These are phyloP conservation scores for Russula compacta DNA, from an alignment of 768 basidiomycete species.

Conservation along the genomic window DNA sequence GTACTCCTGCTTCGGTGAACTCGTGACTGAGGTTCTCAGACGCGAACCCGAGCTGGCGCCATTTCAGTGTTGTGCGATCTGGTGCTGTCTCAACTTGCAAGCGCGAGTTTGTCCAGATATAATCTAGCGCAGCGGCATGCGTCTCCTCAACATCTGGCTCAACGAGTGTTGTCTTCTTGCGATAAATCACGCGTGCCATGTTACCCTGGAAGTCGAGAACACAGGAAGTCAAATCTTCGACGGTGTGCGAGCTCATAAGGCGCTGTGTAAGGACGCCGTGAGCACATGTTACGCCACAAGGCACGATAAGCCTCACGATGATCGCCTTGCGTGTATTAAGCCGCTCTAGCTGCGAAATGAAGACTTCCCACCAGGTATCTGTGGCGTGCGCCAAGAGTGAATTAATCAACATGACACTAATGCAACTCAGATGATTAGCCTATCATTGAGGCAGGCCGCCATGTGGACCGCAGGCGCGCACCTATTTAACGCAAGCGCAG, in stretches of 20 bases:
- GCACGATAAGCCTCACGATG: slow-evolving; percentile 42
- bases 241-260: slow-evolving; percentile 73
- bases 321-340: slow-evolving; percentile 76
- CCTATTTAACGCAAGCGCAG: slow-evolving; percentile 81
- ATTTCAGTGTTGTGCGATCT: slow-evolving; percentile 47
- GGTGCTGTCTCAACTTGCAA: slow-evolving; percentile 44
- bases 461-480: slow-evolving; percentile 23
- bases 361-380: slow-evolving; percentile 70
- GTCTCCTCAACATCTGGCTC: slow-evolving; percentile 54
- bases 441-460: slow-evolving; percentile 16
- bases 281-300: slow-evolving; percentile 3
- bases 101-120: slow-evolving; percentile 60
- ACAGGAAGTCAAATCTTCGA: slow-evolving; percentile 74
- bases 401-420: slow-evolving; percentile 84
- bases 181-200: slow-evolving; percentile 66
- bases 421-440: slow-evolving; percentile 2
- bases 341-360: slow-evolving; percentile 63
- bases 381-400: slow-evolving; percentile 74
- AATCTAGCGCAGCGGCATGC: slow-evolving; percentile 48
- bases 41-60: slow-evolving; percentile 72
- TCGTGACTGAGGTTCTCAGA: slow-evolving; percentile 67
- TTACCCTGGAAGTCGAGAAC: slow-evolving; percentile 87
- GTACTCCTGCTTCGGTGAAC: slow-evolving; percentile 67
- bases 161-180: slow-evolving; percentile 72
- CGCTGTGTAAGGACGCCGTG: slow-evolving; percentile 36